Evolutionary conservation across 495 filamentous ascomycete genomes (phyloP), one percentile per base, ranked within the genome.

Genomic region (Hapsidospora chrysogenum): DNA sequence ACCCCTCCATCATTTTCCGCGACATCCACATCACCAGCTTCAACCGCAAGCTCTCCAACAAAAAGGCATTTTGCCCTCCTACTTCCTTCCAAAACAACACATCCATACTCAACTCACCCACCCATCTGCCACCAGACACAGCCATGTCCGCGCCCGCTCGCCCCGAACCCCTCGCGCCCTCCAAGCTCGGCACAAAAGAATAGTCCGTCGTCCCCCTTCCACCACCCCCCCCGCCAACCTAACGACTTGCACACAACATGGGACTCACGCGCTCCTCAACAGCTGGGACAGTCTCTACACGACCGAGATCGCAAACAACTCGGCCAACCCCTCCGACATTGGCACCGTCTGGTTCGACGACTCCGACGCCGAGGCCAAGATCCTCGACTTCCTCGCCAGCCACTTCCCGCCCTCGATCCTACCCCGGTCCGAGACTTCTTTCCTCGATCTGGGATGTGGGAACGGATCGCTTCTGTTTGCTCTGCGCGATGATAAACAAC

Each of bases 401-500:
- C 52, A n/a, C 41, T 43, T n/a, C 50, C 50, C 21, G 50, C 47
- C 18, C 11, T 17, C 27, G 9, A 26, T 39, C 15, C 29, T 51
- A 16, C 20, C 46, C 23, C 28, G 38, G 10, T 31, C 31, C 5
- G 26, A 38, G 5, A 40, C 50, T 10, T 21, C 57, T 2, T 72
- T 93, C 33, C 64, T 95, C 0, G 72, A 76, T 44, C 48, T 96
- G 0, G 89, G 89, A 1, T 94, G 84, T 0, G 89, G 89, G 0
- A 97, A 95, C 57, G 89, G 89, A 1, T 79, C 84, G 46, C 68
- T 95, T 47, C 61, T 95, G 2, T 86, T 89, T 41, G 61, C 72
- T 14, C 58, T 96, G 9, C 52, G 72, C 16, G 76, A 76, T 29
- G 23, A 26, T 11, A 11, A 26, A 6, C 6, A 26, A 11, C 11